Base-by-base conservation (phyloP, 2,329 filamentous ascomycete species). In the Venturia aucupariae region DNA sequence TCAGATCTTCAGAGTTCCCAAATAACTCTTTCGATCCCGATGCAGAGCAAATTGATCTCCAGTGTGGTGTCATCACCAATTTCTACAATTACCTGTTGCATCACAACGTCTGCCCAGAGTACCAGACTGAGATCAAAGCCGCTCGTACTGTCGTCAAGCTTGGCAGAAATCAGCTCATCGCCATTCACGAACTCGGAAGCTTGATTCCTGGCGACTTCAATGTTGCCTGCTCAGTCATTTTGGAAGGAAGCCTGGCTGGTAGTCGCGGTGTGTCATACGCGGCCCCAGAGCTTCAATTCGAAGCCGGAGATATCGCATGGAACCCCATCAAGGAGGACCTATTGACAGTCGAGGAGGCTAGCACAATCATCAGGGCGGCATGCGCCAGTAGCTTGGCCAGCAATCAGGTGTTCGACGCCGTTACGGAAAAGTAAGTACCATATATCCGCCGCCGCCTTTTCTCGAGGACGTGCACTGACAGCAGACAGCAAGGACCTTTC, bases 51-150 rank as follows among this genome's bases (percentile, higher is more conserved):
- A 69, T 92, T 67, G 76, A 82, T n/a, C 75, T 81, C 7, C 86
- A 85, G 3, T 84, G 87, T 24, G 81, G 83, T 41, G 84, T 95
- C 0, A 80, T 97, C 48, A 84, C 85, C 66, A 96, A 94, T 72
- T 97, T 97, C 72, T 84, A 96, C 67, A 90, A 90, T 68, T 99
- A 97, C 69, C 80, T 97, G 0, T 80, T 92, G 11, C 84, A 89
- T 66, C 92, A 97, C 71, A 84, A 89, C 44, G 93, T 95, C 19
- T 96, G 92, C 70, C 88, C 89, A 0, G 94, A 97, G 73, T 89
- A 92, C 71, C 79, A 75, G 0, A 78, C 81, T 0, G 84, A 93
- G 67, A 80, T 97, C 65, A 76, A 83, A 19, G 78, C 81, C 0
- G 91, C 92, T 0, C 79, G 88, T 8, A 73, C 73, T 1, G 73